Evolutionary conservation across 129 eudicot species (phyloP).

Genomic region (Heracleum sosnowskyi): DNA sequence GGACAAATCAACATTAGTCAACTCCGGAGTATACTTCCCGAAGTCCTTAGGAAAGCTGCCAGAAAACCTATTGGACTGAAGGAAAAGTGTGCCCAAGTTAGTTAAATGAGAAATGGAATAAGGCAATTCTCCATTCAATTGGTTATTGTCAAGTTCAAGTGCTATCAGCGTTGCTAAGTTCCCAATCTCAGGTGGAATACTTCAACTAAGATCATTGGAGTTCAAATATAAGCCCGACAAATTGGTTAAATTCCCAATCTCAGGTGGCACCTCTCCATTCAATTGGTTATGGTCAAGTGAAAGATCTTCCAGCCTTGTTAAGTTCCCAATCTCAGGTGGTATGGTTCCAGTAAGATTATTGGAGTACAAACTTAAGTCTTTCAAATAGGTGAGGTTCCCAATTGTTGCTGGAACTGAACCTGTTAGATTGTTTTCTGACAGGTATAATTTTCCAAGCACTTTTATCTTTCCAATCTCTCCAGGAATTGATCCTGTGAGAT

Average conservation of each 20-base stretch:
- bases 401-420: conserved; percentile 17
- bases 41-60: conserved; percentile 45
- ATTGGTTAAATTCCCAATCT: too few relatives aligned
- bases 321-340: conserved; percentile 52
- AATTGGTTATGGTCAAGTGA: conserved; percentile 41
- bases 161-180: too few relatives aligned
- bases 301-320: conserved; percentile 33
- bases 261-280: too few relatives aligned
- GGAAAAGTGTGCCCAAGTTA: conserved; percentile 24
- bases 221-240: too few relatives aligned
- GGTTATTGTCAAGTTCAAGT: too few relatives aligned
- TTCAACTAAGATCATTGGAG: too few relatives aligned
- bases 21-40: conserved; percentile 35
- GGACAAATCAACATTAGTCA: conserved; percentile 50
- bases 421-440: conserved; percentile 41
- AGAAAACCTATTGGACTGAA: conserved; percentile 30
- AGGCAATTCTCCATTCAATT: conserved; percentile 30
- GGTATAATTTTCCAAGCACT: too few relatives aligned
- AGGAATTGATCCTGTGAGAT: too few relatives aligned
- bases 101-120: conserved; percentile 37
- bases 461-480: too few relatives aligned
- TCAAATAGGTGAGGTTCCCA: conserved; percentile 36
- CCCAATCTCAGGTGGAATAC: too few relatives aligned
- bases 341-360: conserved; percentile 56
- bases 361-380: conserved; percentile 27